These are phyloP conservation scores for Auricularia heimuer DNA, from an alignment of 768 basidiomycete genomes.

Conservation along the genomic window DNA sequence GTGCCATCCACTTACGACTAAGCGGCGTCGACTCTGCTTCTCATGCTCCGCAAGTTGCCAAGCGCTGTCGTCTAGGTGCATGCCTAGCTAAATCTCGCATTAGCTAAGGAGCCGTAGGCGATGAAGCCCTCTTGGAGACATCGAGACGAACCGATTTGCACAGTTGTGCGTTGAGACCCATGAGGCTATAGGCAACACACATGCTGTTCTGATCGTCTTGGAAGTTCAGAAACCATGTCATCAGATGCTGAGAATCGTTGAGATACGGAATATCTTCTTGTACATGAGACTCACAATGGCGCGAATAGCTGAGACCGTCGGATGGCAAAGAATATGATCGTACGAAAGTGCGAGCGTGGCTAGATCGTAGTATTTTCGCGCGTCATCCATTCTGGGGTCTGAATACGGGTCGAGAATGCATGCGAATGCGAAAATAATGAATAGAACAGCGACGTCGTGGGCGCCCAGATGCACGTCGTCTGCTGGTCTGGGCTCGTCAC, in stretches of 20 bases:
- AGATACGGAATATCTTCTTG: neutral
- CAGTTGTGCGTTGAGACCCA: neutral
- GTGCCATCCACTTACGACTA: neutral
- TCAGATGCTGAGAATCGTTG: neutral
- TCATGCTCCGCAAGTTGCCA: neutral
- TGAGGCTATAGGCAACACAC: neutral
- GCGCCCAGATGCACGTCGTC: neutral
- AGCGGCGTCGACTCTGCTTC: neutral
- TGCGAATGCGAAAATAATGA: neutral
- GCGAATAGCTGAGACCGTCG: neutral
- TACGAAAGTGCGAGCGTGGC: neutral
- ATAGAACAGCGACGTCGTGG: neutral
- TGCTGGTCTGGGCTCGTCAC: neutral
- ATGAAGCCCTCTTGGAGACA: neutral
- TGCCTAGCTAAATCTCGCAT: neutral
- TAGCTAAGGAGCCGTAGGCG: neutral
- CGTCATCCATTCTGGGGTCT: neutral
- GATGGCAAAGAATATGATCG: neutral
- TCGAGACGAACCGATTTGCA: neutral
- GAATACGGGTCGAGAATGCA: neutral
- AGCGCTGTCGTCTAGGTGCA: neutral
- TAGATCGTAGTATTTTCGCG: neutral
- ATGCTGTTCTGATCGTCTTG: neutral
- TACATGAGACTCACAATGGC: neutral
- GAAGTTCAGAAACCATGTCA: neutral